Conservation (phyloP, 768 basidiomycete genomes). For the Russula griseocarnosa region DNA sequence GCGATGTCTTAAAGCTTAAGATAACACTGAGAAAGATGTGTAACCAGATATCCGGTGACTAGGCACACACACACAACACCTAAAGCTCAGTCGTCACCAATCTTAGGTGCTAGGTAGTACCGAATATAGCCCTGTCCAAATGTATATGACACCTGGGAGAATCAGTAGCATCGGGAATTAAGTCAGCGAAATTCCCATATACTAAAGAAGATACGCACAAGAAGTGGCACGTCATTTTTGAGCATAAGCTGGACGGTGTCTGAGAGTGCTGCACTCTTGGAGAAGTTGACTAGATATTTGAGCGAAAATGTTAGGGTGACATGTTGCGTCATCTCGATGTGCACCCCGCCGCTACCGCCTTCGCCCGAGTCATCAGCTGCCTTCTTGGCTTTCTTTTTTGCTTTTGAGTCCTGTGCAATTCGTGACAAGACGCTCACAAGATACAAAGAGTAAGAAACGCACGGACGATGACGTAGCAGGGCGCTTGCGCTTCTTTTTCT, state of each 20-base stretch:
- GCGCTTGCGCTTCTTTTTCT: conserved; percentile 66
- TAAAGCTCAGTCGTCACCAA: conserved; percentile 65
- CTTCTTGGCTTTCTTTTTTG: conserved; percentile 46
- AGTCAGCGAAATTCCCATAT: background rate
- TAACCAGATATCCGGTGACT: background rate
- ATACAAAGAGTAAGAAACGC: background rate
- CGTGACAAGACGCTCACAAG: conserved; percentile 1
- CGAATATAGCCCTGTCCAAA: conserved; percentile 86
- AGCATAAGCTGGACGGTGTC: conserved; percentile 77
- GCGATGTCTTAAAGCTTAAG: conserved; percentile 9
- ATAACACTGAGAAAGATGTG: background rate
- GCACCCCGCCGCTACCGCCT: conserved; percentile 51
- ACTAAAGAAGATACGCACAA: conserved; percentile 46
- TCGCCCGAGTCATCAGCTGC: conserved; percentile 47
- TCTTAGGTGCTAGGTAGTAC: conserved; percentile 97
- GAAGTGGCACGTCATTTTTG: conserved; percentile 87
- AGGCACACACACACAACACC: background rate
- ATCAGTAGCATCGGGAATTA: conserved; percentile 1
- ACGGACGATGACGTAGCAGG: conserved; percentile 44
- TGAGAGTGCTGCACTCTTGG: conserved; percentile 78
- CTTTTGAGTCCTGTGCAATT: conserved; percentile 35
- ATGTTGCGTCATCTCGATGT: conserved; percentile 83
- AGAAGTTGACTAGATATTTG: conserved; percentile 96
- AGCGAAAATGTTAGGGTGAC: conserved; percentile 92
- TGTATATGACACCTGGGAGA: conserved; percentile 72